Percentiles rank a stretch among this genome's conserved stretches.
phyloP scores from a whole-genome alignment of 768 basidiomycete species.

The Ephemerocybe angulata region DNA sequence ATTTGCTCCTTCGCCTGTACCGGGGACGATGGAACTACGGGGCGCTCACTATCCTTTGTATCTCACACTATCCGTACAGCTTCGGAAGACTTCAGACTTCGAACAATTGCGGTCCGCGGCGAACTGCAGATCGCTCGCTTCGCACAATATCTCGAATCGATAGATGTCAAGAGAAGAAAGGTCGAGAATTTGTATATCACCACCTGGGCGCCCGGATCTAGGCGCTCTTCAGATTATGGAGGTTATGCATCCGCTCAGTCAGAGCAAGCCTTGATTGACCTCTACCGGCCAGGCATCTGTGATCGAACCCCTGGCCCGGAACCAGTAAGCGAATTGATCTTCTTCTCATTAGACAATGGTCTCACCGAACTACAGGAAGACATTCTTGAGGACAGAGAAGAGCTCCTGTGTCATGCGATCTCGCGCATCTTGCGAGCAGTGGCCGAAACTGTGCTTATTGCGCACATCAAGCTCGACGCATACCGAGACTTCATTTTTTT shows the following conservation, averaged over 20 bases:
- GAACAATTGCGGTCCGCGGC: slow-evolving; percentile 7
- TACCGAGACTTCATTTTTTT: slow-evolving; percentile 13
- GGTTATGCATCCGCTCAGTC: not conserved
- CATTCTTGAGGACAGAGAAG: not conserved
- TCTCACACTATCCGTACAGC: slow-evolving; percentile 8
- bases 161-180: too few relatives aligned
- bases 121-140: slow-evolving; percentile 4
- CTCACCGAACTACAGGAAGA: not conserved
- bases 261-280: not conserved
- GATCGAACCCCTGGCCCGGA: slow-evolving; percentile 2
- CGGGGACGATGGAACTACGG: slow-evolving; percentile 13
- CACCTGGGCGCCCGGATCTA: not conserved
- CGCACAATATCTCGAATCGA: too few relatives aligned
- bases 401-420: slow-evolving; percentile 7
- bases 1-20: slow-evolving; percentile 10
- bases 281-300: not conserved
- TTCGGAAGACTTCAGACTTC: slow-evolving; percentile 10
- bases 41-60: slow-evolving; percentile 12
- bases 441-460: slow-evolving; percentile 7
- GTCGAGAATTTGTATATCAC: slow-evolving; percentile 11
- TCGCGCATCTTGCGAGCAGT: slow-evolving; percentile 10
- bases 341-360: not conserved
- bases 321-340: not conserved
- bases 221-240: not conserved
- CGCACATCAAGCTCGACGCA: slow-evolving; percentile 8